Evolutionary conservation across 768 basidiomycete genomes (phyloP), one percentile per base, ranked within the genome.

Genomic region (Macrolepiota albuminosa): DNA sequence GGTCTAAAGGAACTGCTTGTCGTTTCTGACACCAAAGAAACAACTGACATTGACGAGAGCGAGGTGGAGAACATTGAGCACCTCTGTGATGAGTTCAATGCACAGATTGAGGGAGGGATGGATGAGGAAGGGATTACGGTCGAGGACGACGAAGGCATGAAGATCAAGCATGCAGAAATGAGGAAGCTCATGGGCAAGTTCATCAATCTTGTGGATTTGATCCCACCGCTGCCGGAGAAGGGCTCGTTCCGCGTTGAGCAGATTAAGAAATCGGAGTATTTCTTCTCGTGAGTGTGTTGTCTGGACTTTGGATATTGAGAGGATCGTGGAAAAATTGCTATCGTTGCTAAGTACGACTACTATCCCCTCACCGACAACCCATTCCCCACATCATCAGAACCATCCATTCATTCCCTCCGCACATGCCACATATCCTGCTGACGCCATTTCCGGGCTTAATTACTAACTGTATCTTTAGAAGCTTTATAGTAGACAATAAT

Each of bases 211-310:
- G 72, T 77, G 36, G 88, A 91, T 65, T 64, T 95, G 64, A 72
- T 98, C 21, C 95, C 95, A 0, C 88, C 86, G 0, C 71, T 94
- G 24, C 96, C 96, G 0, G 70, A 83, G 72, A 93, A 91, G 76
- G 96, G 96, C 57, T 77, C 78, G 58, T 97, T 98, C 71, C 83
- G 91, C 64, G 93, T 98, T 62, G 78, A 84, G 66, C 79, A 78
- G 61, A 95, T 98, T 74, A 88, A 88, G 70, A 73, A 84, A 59
- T 92, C 89, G 46, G 79, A 81, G 40, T 98, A 98, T 74, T 98
- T 98, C 83, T 98, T 98, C 81, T 95, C 95, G 46, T 97, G 83
- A 42, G 39, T 16, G 31, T 3, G 31, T 9, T 29, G 26, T 16
- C 16, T 48, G 47, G 26, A 29, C 10, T 49, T 49, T 49, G 29